Conservation (phyloP, 2,329 filamentous ascomycete genomes). For the Magnaporthiopsis incrustans region DNA sequence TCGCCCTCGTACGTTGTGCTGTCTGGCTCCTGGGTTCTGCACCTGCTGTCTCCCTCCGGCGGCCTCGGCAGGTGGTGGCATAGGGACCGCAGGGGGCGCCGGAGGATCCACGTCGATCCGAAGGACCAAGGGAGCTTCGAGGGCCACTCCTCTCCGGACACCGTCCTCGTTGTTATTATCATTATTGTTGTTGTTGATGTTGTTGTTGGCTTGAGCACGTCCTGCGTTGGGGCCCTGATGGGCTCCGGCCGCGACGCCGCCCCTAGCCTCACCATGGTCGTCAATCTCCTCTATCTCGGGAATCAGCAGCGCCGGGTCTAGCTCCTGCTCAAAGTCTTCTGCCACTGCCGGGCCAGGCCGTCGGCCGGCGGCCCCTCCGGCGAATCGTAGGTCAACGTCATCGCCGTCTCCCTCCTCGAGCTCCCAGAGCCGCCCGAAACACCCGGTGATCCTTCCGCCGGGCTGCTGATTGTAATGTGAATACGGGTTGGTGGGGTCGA, state of each 20-base stretch:
- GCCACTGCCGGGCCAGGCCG: constrained; percentile 12
- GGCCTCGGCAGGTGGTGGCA: neutral
- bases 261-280: constrained; percentile 20
- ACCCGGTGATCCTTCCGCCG: constrained; percentile 46
- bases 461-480: constrained; percentile 71
- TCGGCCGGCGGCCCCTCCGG: constrained; percentile 24
- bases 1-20: neutral
- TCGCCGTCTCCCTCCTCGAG: constrained; percentile 70
- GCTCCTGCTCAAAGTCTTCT: neutral
- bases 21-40: constrained; percentile 1
- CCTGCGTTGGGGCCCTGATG: constrained; percentile 7
- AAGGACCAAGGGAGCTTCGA: constrained; percentile 49
- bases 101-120: constrained; percentile 34
- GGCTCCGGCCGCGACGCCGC: constrained; percentile 7
- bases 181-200: neutral
- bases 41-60: constrained; percentile 1
- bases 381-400: constrained; percentile 38
- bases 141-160: constrained; percentile 29
- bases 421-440: constrained; percentile 86
- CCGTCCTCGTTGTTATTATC: constrained; percentile 15
- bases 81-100: constrained; percentile 2
- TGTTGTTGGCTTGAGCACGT: constrained; percentile 10
- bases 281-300: constrained; percentile 26
- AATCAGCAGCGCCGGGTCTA: constrained; percentile 11
- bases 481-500: constrained; percentile 76